Conservation (phyloP, 345 rosid species). For the Anastatica hierochuntica region DNA sequence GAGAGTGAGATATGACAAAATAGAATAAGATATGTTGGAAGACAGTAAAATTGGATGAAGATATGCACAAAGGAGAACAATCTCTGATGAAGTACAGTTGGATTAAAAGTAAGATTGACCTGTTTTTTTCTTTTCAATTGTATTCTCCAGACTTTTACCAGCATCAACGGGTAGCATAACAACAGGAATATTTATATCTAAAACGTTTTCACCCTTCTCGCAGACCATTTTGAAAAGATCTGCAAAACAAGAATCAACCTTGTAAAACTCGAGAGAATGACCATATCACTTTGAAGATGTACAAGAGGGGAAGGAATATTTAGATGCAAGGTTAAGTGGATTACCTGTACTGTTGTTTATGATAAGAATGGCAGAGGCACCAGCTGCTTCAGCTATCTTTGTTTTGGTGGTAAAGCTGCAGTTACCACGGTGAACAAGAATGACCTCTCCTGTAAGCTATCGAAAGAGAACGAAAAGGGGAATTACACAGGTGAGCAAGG, state of each 20-base stretch:
- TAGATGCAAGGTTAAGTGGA: neutral
- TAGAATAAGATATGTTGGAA: neutral
- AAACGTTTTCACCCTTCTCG: slow-evolving; percentile 56
- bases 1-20: neutral
- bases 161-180: slow-evolving; percentile 97
- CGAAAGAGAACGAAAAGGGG: neutral
- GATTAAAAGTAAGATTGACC: slow-evolving; percentile 30
- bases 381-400: slow-evolving; percentile 54
- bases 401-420: slow-evolving; percentile 83
- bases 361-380: slow-evolving; percentile 74
- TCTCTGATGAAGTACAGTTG: neutral
- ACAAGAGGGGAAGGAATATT: neutral
- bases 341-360: slow-evolving; percentile 63
- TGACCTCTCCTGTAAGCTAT: slow-evolving; percentile 57
- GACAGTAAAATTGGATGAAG: neutral
- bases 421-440: slow-evolving; percentile 70
- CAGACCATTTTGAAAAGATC: slow-evolving; percentile 99
- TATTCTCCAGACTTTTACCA: slow-evolving; percentile 44
- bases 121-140: slow-evolving; percentile 22
- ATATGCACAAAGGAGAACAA: neutral
- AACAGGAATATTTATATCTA: slow-evolving; percentile 59
- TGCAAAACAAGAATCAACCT: slow-evolving; percentile 32
- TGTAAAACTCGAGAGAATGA: too few relatives aligned
- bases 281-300: neutral
- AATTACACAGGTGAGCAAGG: neutral